phyloP scores from a whole-genome alignment of 345 rosid genomes.

The Euclidium syriacum region DNA sequence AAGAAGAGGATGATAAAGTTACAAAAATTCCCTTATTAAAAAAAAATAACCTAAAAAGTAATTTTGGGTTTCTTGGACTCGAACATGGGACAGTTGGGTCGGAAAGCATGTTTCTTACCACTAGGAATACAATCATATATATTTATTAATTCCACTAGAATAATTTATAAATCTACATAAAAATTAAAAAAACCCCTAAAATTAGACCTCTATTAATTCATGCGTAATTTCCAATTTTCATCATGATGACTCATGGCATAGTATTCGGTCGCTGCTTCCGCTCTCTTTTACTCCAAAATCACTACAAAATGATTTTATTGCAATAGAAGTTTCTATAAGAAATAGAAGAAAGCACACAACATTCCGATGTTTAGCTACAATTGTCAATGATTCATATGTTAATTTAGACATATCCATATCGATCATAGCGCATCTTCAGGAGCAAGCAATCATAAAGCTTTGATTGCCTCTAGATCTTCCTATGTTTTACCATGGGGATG shows the following conservation, averaged over 20 bases:
- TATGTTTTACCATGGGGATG: constrained; percentile 81
- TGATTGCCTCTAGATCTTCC: constrained; percentile 65
- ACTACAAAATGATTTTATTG: constrained; percentile 56
- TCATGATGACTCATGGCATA: constrained; percentile 66
- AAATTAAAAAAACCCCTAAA: too few species aligned
- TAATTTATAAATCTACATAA: too few species aligned
- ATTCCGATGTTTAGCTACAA: constrained; percentile 83
- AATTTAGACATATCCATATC: constrained; percentile 62
- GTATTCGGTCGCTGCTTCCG: constrained; percentile 82
- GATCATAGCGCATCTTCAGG: constrained; percentile 32
- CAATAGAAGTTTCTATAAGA: constrained; percentile 81
- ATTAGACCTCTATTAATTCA: too few species aligned
- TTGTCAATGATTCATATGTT: constrained; percentile 78
- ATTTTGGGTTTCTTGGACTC: too few species aligned
- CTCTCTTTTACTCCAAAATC: constrained; percentile 72
- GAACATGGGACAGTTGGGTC: too few species aligned
- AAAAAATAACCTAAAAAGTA: too few species aligned
- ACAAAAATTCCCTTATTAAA: too few species aligned
- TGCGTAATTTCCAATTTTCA: too few species aligned
- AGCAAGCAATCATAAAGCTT: constrained; percentile 39
- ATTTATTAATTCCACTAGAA: too few species aligned
- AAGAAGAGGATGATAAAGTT: too few species aligned
- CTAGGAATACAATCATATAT: too few species aligned
- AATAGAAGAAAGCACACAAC: constrained; percentile 89
- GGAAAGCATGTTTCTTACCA: too few species aligned